Percentiles rank a stretch among this genome's conserved stretches.
These are phyloP conservation scores for Hawksworthiomyces lignivorus DNA, from an alignment of 2,329 filamentous ascomycete genomes.

Conservation along the genomic window DNA sequence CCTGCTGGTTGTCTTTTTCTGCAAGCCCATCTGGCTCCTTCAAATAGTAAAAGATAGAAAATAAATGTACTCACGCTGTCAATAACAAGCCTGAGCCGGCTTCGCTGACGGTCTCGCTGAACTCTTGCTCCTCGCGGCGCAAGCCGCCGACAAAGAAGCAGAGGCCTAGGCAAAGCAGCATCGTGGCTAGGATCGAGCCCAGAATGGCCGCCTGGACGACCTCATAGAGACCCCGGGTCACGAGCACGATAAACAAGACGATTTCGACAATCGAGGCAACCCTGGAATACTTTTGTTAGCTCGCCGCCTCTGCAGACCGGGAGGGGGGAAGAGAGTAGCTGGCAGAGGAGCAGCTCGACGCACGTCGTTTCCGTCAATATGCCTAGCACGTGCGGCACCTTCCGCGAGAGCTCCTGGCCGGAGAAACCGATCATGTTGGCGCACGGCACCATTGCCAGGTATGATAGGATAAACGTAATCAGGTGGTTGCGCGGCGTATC, in stretches of 20 bases:
- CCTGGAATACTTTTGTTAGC: constrained; percentile 19
- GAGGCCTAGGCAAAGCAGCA: constrained; percentile 69
- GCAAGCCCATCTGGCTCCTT: no score
- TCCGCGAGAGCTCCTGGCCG: constrained; percentile 63
- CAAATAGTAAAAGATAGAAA: neutral
- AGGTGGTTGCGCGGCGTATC: constrained; percentile 38
- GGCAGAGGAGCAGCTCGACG: constrained; percentile 18
- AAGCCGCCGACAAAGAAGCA: constrained; percentile 76
- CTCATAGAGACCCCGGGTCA: constrained; percentile 46
- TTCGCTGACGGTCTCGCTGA: constrained; percentile 70
- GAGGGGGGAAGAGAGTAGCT: no score
- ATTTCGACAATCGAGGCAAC: constrained; percentile 74
- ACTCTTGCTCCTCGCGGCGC: constrained; percentile 57
- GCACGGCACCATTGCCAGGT: constrained; percentile 69
- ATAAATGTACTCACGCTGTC: constrained; percentile 55
- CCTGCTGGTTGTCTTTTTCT: no score
- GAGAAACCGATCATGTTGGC: constrained; percentile 71
- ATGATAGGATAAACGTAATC: constrained; percentile 61
- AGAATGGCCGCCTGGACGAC: constrained; percentile 79
- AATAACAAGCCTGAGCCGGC: constrained; percentile 70
- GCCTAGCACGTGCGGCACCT: constrained; percentile 66
- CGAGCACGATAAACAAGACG: constrained; percentile 71
- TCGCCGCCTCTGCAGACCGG: no score
- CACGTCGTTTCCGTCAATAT: constrained; percentile 53
- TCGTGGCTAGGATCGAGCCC: constrained; percentile 74